Evolutionary conservation across 306 rosid species (phyloP).

Genomic region (Ochetophila trinervis): DNA sequence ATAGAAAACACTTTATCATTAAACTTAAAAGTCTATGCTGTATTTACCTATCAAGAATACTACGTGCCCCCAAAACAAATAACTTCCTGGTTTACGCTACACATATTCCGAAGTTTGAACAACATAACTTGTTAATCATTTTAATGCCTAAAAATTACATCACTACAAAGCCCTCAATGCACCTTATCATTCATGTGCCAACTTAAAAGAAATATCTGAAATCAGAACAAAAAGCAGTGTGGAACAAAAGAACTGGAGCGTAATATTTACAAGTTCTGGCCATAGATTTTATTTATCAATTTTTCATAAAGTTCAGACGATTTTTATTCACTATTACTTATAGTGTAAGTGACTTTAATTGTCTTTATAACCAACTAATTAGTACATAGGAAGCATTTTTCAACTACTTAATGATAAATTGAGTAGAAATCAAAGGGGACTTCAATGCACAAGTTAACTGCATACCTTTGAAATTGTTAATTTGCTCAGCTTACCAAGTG

Average conservation of each 20-base stretch:
- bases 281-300: too few species aligned
- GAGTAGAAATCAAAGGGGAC: conserved; percentile 7
- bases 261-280: too few species aligned
- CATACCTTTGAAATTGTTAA: conserved; percentile 82
- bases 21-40: conserved; percentile 11
- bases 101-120: background rate
- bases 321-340: too few species aligned
- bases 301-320: too few species aligned
- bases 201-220: background rate
- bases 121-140: background rate
- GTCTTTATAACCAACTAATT: background rate
- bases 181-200: background rate
- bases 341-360: background rate
- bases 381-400: background rate
- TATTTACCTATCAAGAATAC: background rate
- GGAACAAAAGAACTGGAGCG: background rate
- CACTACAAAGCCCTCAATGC: background rate
- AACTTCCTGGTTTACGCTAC: background rate
- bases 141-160: background rate
- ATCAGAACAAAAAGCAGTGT: background rate
- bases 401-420: background rate
- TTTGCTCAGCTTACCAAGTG: conserved; percentile 95
- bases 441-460: conserved; percentile 7
- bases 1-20: conserved; percentile 20
- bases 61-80: background rate